Evolutionary conservation across 345 rosid genomes (phyloP), one percentile per base, ranked within the genome.

Genomic region (Citrus mangshanensis): DNA sequence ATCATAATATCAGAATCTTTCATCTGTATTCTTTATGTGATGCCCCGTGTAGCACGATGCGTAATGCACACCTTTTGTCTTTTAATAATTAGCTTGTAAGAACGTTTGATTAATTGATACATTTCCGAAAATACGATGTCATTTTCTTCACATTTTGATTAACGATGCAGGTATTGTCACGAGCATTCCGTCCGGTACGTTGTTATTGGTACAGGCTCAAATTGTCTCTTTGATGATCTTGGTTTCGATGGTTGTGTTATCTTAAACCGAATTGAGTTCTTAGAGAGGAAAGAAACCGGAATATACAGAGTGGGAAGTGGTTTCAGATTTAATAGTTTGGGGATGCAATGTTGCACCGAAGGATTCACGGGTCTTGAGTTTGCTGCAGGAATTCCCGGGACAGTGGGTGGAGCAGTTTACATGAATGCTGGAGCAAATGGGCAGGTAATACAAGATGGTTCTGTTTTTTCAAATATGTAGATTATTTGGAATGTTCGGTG

Each of bases 181-280:
- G 74, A 60, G 73, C 54, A 61, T 54, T 77, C 81, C 55, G 61
- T 86, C 59, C 59, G 68, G 6, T 81, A 55, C 58, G 32, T 83
- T 35, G 54, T 86, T 12, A 70, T 83, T 18, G 86, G 86, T 21
- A 81, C 77, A 63, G 88, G 85, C 71, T 86, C 85, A 34, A 83
- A 86, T 38, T 86, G 85, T 79, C 80, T 86, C 24, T 81, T 86
- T 60, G 85, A 83, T 62, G 85, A 86, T 80, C 19, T 76, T 77
- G 86, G 83, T 59, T 86, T 86, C 35, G 70, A 81, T 55, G 86
- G 88, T 49, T 81, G 88, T 59, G 83, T 86, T 8, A 74, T 86
- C 32, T 79, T 86, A 72, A 86, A 86, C 64, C 80, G 70, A 38
- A 74, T 77, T 5, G 82, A 79, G 68, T 86, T 83, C 80, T 42